Conservation (phyloP, 768 basidiomycete species). For the Phaeolepiota aurea region DNA sequence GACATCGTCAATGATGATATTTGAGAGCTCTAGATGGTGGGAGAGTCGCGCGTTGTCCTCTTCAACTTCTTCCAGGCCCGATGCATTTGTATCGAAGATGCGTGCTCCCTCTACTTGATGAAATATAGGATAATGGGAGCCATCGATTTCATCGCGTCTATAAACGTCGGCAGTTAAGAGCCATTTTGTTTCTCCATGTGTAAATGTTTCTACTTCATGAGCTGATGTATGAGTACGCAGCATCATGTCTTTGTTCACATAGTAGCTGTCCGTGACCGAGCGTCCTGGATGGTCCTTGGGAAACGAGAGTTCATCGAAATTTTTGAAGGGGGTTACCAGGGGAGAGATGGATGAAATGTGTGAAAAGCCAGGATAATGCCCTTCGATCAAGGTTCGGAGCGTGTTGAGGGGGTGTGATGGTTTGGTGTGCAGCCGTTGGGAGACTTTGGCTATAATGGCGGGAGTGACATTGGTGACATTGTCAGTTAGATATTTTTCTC, state of each 20-base stretch:
- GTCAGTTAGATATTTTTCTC: conserved; percentile 69
- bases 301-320: conserved; percentile 97
- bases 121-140: conserved; percentile 94
- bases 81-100: conserved; percentile 57
- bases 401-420: conserved; percentile 82
- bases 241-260: conserved; percentile 86
- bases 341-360: conserved; percentile 77
- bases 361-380: conserved; percentile 69
- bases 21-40: conserved; percentile 52
- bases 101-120: conserved; percentile 97
- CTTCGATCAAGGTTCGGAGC: conserved; percentile 76
- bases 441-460: conserved; percentile 76
- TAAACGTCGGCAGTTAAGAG: conserved; percentile 96
- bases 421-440: conserved; percentile 65
- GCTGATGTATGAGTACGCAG: conserved; percentile 97
- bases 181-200: conserved; percentile 71
- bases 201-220: conserved; percentile 91
- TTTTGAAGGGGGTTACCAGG: conserved; percentile 82
- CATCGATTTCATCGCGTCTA: conserved; percentile 95
- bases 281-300: conserved; percentile 91
- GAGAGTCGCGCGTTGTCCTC: conserved; percentile 64
- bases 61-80: conserved; percentile 53
- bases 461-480: conserved; percentile 77
- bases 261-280: conserved; percentile 88
- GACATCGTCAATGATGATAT: conserved; percentile 84